These are phyloP conservation scores for Oryza meridionalis DNA, from an alignment of 176 grass and related monocot genomes.

Conservation along the genomic window DNA sequence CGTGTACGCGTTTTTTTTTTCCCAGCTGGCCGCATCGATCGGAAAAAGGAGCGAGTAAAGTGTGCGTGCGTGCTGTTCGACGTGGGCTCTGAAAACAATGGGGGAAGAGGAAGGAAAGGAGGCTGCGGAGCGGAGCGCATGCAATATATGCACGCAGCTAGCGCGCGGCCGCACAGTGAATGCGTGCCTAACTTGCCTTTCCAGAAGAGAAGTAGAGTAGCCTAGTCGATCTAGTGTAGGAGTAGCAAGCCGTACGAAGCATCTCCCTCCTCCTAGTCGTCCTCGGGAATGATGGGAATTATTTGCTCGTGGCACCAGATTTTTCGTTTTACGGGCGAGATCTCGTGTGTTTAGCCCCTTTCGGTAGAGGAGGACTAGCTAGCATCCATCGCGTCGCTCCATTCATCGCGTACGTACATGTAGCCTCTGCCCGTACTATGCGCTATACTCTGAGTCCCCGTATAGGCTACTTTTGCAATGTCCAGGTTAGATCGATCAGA, in stretches of 20 bases:
- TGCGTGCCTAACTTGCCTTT: neutral
- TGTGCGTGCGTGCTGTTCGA: neutral
- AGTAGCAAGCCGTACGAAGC: neutral
- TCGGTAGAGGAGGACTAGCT: neutral
- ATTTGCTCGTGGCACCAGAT: constrained; percentile 45
- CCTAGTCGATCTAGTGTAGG: neutral
- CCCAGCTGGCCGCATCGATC: neutral
- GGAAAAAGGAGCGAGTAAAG: constrained; percentile 16
- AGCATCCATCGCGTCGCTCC: neutral
- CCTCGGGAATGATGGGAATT: constrained; percentile 83
- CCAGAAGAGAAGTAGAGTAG: neutral
- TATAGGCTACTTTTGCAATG: neutral
- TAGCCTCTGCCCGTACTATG: neutral
- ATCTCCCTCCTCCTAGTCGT: neutral
- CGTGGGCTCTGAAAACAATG: constrained; percentile 47
- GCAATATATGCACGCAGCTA: neutral
- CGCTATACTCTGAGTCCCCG: neutral
- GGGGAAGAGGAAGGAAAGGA: neutral
- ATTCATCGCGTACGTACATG: neutral
- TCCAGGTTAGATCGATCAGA: too few species aligned
- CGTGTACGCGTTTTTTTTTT: neutral
- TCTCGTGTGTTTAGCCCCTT: constrained; percentile 52
- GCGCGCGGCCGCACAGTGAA: neutral
- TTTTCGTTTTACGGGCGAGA: constrained; percentile 35
- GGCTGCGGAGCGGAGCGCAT: neutral